phyloP scores from a whole-genome alignment of 805 yeast species.

The Candida nitratophila region DNA sequence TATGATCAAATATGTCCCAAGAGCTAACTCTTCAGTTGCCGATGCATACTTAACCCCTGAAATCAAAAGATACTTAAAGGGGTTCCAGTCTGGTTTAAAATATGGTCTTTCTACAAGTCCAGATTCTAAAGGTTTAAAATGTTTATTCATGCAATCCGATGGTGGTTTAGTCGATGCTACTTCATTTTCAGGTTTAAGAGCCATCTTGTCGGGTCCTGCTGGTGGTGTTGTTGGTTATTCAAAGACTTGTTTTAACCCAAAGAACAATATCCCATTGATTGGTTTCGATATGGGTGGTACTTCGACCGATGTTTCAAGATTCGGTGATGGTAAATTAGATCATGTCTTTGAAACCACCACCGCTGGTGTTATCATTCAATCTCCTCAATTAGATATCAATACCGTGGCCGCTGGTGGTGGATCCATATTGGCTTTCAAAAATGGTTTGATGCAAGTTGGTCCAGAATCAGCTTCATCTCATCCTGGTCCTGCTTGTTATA shows the following conservation, averaged over 20 bases:
- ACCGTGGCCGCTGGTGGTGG: conserved; percentile 89
- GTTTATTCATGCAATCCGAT: conserved; percentile 93
- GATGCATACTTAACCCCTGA: conserved; percentile 84
- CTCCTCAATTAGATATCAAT: conserved; percentile 77
- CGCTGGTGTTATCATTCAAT: conserved; percentile 77
- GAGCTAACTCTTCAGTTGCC: conserved; percentile 73
- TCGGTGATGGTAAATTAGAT: conserved; percentile 58
- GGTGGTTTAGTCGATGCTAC: conserved; percentile 89
- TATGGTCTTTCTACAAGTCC: conserved; percentile 8
- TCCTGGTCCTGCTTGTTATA: conserved; percentile 85
- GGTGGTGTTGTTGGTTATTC: conserved; percentile 97
- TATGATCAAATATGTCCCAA: conserved; percentile 67
- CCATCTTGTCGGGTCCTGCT: conserved; percentile 93
- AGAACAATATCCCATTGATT: conserved; percentile 53
- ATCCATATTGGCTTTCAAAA: conserved; percentile 56
- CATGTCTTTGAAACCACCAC: conserved; percentile 80
- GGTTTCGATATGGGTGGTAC: conserved; percentile 94
- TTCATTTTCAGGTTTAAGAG: conserved; percentile 78
- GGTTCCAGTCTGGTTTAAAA: conserved; percentile 55
- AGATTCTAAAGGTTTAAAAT: conserved; percentile 36
- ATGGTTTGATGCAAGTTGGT: conserved; percentile 74
- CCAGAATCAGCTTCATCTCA: conserved; percentile 85
- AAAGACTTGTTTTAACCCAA: conserved; percentile 60
- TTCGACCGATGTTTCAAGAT: conserved; percentile 78
- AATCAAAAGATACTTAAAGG: conserved; percentile 53